Evolutionary conservation across 2,329 filamentous ascomycete species (phyloP), one percentile per base, ranked within the genome.

Genomic region (Nemania serpens): DNA sequence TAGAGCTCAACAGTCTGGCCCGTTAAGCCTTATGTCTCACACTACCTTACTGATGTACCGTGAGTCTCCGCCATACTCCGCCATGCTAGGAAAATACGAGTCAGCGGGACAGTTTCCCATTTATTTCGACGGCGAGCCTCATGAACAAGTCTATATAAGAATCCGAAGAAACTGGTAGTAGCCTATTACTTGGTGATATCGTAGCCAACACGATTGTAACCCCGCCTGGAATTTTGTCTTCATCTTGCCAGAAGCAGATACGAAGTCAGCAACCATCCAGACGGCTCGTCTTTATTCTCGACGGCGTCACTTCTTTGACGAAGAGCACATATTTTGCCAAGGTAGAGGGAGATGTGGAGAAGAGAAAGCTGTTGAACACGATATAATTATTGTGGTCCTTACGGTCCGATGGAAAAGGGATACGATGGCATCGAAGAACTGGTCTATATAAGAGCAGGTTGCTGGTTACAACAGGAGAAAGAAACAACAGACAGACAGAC

Each of bases 191-290:
- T 37, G 17, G 17, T 18, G 3, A 17, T 17, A 41, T 33, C 34
- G 15, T 22, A 51, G 17, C 29, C 36, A 46, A 18, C 34, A 18
- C 18, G 34, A 13, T 20, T 29, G 17, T 15, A 34, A 17, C 45
- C 5, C 7, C 18, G 37, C 18, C 20, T 15, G 29, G 41, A 39
- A 41, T 18, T 11, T 12, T 1, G 20, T 49, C 39, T 39, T 13
- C 36, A 7, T 48, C 5, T 37, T 46, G 36, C 50, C 48, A 61
- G 45, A 61, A 54, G 54, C 58, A 61, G 59, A 57, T 29, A 54
- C 50, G 37, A 46, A 50, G 55, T 61, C 54, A 58, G 49, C 59
- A 53, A 49, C 33, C 45, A 49, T 45, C 17, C 34, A 22, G 34
- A 49, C 54, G 49, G 29, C 20, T 15, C 17, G 22, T 34, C n/a